Evolutionary conservation across 305 asterid species (phyloP).

Genomic region (Solanum hybrid): DNA sequence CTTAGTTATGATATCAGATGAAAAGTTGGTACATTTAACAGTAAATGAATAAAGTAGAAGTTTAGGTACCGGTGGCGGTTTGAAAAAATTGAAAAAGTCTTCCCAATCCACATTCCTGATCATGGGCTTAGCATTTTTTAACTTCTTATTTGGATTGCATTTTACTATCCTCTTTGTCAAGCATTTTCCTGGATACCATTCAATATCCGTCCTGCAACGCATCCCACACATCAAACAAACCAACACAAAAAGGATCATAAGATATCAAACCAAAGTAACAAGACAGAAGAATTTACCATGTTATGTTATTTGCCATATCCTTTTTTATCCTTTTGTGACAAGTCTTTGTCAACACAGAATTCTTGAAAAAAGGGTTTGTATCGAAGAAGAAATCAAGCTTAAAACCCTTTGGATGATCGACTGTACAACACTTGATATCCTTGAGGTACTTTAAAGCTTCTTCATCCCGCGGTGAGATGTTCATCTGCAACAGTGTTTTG

Average conservation of each 20-base stretch:
- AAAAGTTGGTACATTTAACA: not conserved
- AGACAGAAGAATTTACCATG: constrained; percentile 33
- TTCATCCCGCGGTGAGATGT: not conserved
- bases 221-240: not conserved
- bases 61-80: constrained; percentile 51
- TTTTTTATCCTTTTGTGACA: constrained; percentile 82
- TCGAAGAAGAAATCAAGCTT: constrained; percentile 68
- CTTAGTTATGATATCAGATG: not conserved
- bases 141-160: constrained; percentile 50
- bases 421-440: constrained; percentile 68
- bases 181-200: constrained; percentile 50
- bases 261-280: not conserved
- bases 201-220: constrained; percentile 32
- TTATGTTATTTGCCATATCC: constrained; percentile 55
- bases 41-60: not conserved
- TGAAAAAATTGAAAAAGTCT: constrained; percentile 60
- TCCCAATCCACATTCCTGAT: constrained; percentile 51
- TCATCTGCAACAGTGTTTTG: not conserved
- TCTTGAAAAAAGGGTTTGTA: constrained; percentile 67
- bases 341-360: constrained; percentile 60
- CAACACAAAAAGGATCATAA: not conserved
- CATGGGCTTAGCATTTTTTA: constrained; percentile 44
- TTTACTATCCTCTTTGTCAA: constrained; percentile 57
- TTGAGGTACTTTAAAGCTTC: constrained; percentile 14
- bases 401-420: constrained; percentile 69